These are phyloP conservation scores for Fusarium tjaetaba DNA, from an alignment of 2,329 filamentous ascomycete genomes.

Conservation along the genomic window DNA sequence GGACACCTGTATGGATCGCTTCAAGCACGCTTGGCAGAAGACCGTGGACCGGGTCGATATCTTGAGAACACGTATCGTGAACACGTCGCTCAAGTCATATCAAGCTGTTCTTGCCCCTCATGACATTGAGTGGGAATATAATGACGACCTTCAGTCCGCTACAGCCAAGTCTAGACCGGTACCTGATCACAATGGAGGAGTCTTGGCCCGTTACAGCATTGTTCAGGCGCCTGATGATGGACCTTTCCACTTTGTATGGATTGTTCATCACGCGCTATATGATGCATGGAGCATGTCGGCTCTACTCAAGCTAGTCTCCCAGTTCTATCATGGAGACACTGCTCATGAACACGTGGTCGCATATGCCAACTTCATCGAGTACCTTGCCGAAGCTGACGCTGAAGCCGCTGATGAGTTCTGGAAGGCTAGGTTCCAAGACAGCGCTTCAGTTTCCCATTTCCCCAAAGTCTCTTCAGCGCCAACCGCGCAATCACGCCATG, in stretches of 20 bases:
- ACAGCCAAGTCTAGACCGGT: neutral
- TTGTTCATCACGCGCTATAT: conserved; percentile 34
- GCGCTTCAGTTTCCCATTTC: conserved; percentile 20
- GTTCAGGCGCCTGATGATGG: neutral
- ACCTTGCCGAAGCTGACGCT: conserved; percentile 8
- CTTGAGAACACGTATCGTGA: conserved; percentile 40
- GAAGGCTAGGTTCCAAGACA: conserved; percentile 9
- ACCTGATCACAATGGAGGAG: conserved; percentile 28
- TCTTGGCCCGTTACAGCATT: conserved; percentile 11
- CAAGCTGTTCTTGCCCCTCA: conserved; percentile 26
- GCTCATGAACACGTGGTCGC: neutral
- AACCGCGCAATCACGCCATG: neutral
- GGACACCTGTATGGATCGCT: neutral
- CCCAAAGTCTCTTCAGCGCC: neutral
- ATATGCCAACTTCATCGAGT: conserved; percentile 29
- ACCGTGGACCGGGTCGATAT: conserved; percentile 33
- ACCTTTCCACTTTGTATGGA: conserved; percentile 28
- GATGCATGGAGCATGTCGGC: conserved; percentile 40
- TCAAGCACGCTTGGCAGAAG: conserved; percentile 38
- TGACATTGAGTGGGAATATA: conserved; percentile 16
- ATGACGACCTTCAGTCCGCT: neutral
- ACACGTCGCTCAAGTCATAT: conserved; percentile 26
- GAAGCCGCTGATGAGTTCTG: conserved; percentile 24
- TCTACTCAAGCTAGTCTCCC: conserved; percentile 12
- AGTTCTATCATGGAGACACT: conserved; percentile 4